A percentile compares a stretch with the other conserved stretches of the same genome.
Evolutionary conservation across 192 early-diverging fungal genomes (phyloP).

Genomic region (Backusella liffmaniae): DNA sequence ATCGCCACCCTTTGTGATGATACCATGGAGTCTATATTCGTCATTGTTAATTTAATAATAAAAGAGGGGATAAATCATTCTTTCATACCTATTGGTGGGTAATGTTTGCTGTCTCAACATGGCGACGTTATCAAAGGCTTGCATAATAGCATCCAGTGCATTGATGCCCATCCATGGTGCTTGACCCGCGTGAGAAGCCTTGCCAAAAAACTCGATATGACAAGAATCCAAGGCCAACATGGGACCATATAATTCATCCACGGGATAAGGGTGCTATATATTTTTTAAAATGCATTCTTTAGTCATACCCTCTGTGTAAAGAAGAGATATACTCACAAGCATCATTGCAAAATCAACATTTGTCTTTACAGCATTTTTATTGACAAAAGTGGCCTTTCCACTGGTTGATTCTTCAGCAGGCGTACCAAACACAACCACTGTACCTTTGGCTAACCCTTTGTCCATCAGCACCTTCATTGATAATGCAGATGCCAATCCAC

Average conservation of each 20-base stretch:
- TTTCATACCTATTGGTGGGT: conserved; percentile 35
- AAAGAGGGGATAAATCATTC: background rate
- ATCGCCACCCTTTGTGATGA: conserved; percentile 7
- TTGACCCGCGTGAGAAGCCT: conserved; percentile 54
- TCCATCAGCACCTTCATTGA: conserved; percentile 42
- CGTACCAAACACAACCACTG: conserved; percentile 62
- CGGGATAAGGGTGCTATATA: conserved; percentile 32
- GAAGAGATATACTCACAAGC: conserved; percentile 33
- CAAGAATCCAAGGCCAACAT: conserved; percentile 40
- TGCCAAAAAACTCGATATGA: conserved; percentile 54
- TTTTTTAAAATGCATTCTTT: background rate
- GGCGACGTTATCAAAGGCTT: conserved; percentile 47
- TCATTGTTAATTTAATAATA: background rate
- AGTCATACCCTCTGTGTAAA: background rate
- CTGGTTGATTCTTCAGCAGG: conserved; percentile 65
- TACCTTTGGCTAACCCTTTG: conserved; percentile 40
- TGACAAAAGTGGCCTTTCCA: conserved; percentile 74
- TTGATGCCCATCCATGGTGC: conserved; percentile 59
- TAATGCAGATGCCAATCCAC: conserved; percentile 55
- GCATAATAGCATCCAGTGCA: conserved; percentile 60
- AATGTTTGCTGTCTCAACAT: conserved; percentile 57
- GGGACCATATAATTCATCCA: conserved; percentile 33
- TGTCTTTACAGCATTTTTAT: conserved; percentile 61
- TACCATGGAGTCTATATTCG: conserved; percentile 4
- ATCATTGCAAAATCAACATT: conserved; percentile 70